phyloP scores from a whole-genome alignment of 495 filamentous ascomycete genomes.

The Aspergillus cristatus region DNA sequence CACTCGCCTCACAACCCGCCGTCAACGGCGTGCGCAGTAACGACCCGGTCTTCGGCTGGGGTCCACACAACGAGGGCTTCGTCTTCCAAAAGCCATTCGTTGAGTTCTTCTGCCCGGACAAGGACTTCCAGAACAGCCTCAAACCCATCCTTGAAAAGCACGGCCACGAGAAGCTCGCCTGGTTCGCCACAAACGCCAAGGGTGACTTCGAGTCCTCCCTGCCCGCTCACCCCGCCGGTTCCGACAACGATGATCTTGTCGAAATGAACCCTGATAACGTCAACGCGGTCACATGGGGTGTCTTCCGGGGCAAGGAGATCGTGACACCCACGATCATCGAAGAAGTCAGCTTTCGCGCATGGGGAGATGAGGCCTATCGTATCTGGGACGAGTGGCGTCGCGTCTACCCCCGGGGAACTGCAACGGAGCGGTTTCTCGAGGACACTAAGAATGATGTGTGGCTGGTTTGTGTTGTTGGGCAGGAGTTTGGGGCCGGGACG shows the following conservation, averaged over 20 bases:
- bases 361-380: slow-evolving; percentile 91
- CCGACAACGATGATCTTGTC: slow-evolving; percentile 23
- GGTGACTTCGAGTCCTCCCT: slow-evolving; percentile 64
- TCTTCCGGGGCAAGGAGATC: slow-evolving; percentile 94
- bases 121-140: slow-evolving; percentile 56
- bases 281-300: slow-evolving; percentile 95
- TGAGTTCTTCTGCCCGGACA: slow-evolving; percentile 75
- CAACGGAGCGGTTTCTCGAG: slow-evolving; percentile 61
- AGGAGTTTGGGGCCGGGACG: slow-evolving; percentile 54
- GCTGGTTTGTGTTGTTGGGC: slow-evolving; percentile 87
- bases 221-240: slow-evolving; percentile 30
- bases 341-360: slow-evolving; percentile 86
- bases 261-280: slow-evolving; percentile 48
- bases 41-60: slow-evolving; percentile 87
- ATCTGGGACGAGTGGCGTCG: slow-evolving; percentile 93
- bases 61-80: slow-evolving; percentile 74
- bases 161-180: slow-evolving; percentile 58
- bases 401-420: slow-evolving; percentile 60
- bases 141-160: slow-evolving; percentile 50
- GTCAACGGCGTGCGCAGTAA: slow-evolving; percentile 72
- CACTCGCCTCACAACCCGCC: slow-evolving; percentile 90
- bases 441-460: slow-evolving; percentile 58
- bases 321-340: slow-evolving; percentile 97
- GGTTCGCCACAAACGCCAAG: slow-evolving; percentile 68
- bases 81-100: slow-evolving; percentile 98